Conservation (phyloP, 2,329 filamentous ascomycete species). For the Dendryphion nanum region DNA sequence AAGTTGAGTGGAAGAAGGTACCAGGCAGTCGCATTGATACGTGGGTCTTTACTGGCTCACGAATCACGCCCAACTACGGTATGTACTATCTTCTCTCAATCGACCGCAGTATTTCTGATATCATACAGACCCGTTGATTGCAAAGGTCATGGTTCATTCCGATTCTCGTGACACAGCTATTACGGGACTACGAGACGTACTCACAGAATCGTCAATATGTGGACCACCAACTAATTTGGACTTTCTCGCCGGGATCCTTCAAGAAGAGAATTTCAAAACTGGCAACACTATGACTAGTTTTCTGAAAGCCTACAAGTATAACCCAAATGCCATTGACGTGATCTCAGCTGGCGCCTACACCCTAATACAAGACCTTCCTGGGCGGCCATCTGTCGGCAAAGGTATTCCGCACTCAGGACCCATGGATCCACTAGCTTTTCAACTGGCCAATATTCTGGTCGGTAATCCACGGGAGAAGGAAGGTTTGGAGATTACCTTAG, state of each 20-base stretch:
- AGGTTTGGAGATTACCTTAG: conserved; percentile 60
- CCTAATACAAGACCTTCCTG: conserved; percentile 59
- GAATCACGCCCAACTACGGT: conserved; percentile 59
- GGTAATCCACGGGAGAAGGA: conserved; percentile 55
- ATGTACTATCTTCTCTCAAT: too few relatives aligned
- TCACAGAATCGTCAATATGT: conserved; percentile 48
- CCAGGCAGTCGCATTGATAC: conserved; percentile 59
- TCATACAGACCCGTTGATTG: conserved; percentile 56
- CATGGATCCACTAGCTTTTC: conserved; percentile 60
- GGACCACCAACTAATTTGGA: conserved; percentile 59
- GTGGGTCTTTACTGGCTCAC: conserved; percentile 60
- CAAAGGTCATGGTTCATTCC: conserved; percentile 58
- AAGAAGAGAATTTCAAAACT: conserved; percentile 43
- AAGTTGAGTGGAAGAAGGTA: conserved; percentile 55
- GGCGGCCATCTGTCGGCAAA: conserved; percentile 55
- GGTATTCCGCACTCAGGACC: conserved; percentile 61
- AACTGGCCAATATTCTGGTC: conserved; percentile 59
- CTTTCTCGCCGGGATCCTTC: conserved; percentile 53
- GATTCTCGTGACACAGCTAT: conserved; percentile 44
- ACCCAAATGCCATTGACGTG: conserved; percentile 55
- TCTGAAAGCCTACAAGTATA: conserved; percentile 51
- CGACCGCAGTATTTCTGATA: too few relatives aligned
- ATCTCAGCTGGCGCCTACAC: conserved; percentile 58
- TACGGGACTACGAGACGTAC: conserved; percentile 43
- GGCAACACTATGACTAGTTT: conserved; percentile 60